Conservation (phyloP, 2,329 filamentous ascomycete species). For the Diplocarpon mali region DNA sequence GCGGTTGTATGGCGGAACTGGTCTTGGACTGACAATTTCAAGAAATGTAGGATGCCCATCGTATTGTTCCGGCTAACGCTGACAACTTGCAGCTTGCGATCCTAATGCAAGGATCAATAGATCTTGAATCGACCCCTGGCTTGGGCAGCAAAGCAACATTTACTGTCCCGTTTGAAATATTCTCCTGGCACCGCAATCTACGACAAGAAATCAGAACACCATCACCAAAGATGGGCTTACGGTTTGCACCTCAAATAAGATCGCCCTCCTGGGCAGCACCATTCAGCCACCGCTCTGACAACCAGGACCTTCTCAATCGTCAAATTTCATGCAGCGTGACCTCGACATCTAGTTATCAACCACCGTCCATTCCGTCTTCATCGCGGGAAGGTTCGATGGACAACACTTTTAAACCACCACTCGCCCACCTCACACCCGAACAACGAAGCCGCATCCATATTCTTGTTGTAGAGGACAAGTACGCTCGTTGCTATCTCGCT, state of each 20-base stretch:
- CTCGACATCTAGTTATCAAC: constrained; percentile 1
- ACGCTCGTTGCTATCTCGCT: neutral
- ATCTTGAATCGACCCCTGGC: constrained; percentile 9
- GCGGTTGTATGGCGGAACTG: constrained; percentile 67
- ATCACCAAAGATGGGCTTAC: constrained; percentile 7
- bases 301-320: constrained; percentile 12
- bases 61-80: neutral
- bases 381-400: constrained; percentile 1
- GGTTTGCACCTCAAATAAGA: neutral
- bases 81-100: constrained; percentile 14
- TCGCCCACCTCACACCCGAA: neutral
- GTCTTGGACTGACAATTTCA: constrained; percentile 68
- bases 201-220: neutral
- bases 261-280: constrained; percentile 6
- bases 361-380: neutral
- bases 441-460: constrained; percentile 14
- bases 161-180: constrained; percentile 16
- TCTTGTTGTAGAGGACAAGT: constrained; percentile 22
- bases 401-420: neutral
- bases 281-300: constrained; percentile 4
- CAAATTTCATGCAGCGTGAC: constrained; percentile 11
- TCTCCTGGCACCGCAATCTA: constrained; percentile 3
- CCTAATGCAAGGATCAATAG: constrained; percentile 19
- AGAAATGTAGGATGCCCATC: constrained; percentile 12
- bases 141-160: constrained; percentile 19